Evolutionary conservation across 257 asterid genomes (phyloP).

Genomic region (Ehretia macrophylla): DNA sequence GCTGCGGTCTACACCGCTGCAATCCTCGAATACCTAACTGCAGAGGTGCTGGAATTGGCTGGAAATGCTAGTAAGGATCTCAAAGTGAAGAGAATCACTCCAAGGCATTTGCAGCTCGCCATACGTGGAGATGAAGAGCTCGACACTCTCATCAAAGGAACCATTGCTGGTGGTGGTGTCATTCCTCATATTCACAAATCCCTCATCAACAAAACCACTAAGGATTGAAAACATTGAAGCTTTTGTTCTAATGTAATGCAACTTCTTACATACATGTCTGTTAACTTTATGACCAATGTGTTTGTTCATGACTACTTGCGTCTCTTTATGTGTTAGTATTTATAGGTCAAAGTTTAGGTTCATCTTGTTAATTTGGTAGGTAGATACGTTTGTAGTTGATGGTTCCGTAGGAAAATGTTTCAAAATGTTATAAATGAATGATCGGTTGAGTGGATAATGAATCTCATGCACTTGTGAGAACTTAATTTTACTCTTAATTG

Average conservation of each 20-base stretch:
- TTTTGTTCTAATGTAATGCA: not conserved
- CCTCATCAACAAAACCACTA: slow-evolving; percentile 95
- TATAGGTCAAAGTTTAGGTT: no score
- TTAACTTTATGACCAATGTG: not conserved
- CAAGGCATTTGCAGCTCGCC: slow-evolving; percentile 85
- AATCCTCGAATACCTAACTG: slow-evolving; percentile 81
- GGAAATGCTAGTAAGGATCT: slow-evolving; percentile 97
- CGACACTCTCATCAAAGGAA: slow-evolving; percentile 88
- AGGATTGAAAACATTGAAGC: slow-evolving; percentile 44
- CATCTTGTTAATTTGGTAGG: no score
- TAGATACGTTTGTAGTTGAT: no score
- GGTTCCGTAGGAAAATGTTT: no score
- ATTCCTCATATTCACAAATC: slow-evolving; percentile 97
- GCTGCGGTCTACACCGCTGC: slow-evolving; percentile 97
- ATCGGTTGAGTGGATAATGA: no score
- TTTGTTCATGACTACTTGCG: slow-evolving; percentile 6
- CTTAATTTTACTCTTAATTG: no score
- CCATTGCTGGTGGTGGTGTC: slow-evolving; percentile 97
- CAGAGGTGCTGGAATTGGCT: slow-evolving; percentile 93
- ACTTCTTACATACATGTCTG: not conserved
- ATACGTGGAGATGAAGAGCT: slow-evolving; percentile 97
- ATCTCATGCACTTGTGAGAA: no score
- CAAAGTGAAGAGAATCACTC: slow-evolving; percentile 92
- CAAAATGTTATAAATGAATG: no score
- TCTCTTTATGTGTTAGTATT: no score